Evolutionary conservation across 805 yeast genomes (phyloP).

Genomic region (Kodamaea jinghongensis): DNA sequence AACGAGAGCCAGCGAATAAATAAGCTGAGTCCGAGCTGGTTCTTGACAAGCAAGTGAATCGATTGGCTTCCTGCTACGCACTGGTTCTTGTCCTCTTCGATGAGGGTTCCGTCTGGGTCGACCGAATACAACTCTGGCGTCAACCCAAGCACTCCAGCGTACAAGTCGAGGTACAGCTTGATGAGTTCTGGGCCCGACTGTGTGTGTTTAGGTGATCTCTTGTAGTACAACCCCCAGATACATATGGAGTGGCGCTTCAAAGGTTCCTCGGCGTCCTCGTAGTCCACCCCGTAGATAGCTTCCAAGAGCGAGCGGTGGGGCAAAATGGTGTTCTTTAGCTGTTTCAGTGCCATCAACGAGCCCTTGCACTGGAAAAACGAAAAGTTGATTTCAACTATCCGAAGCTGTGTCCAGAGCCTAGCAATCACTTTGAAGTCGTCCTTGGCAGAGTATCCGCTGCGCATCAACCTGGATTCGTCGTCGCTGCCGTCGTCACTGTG

Average conservation of each 20-base stretch:
- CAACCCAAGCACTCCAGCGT: constrained; percentile 13
- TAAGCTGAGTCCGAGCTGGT: constrained; percentile 16
- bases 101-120: not conserved
- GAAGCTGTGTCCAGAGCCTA: constrained; percentile 26
- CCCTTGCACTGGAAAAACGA: constrained; percentile 29
- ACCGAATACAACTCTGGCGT: constrained; percentile 8
- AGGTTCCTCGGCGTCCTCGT: constrained; percentile 8
- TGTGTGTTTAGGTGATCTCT: constrained; percentile 11
- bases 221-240: constrained; percentile 23
- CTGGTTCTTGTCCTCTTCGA: constrained; percentile 1
- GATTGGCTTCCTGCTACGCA: constrained; percentile 4
- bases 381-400: constrained; percentile 25
- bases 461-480: not conserved
- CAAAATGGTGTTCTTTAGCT: constrained; percentile 22
- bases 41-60: constrained; percentile 10
- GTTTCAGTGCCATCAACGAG: constrained; percentile 22
- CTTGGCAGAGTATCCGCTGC: constrained; percentile 6
- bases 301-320: constrained; percentile 21
- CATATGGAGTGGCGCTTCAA: constrained; percentile 10
- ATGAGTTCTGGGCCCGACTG: constrained; percentile 14
- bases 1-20: constrained; percentile 27
- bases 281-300: constrained; percentile 16
- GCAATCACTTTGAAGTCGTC: constrained; percentile 18
- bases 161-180: constrained; percentile 17
- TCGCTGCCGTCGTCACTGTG: not conserved